Evolutionary conservation across 306 rosid species (phyloP).

Genomic region (Coriaria nepalensis): DNA sequence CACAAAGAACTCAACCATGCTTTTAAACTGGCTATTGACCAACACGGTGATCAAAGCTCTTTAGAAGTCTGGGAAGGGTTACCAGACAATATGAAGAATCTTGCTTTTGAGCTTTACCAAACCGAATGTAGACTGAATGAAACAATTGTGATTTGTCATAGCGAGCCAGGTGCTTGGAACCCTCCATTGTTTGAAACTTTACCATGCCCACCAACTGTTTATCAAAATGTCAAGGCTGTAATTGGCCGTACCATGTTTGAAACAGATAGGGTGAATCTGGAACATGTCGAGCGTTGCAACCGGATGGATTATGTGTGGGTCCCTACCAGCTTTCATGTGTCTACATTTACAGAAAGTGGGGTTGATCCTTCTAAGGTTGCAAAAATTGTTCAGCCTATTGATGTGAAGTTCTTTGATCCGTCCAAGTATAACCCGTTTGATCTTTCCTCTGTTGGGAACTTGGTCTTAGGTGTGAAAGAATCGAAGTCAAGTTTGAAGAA

Average conservation of each 20-base stretch:
- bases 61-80: constrained; percentile 63
- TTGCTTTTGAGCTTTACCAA: constrained; percentile 41
- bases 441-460: constrained; percentile 30
- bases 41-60: constrained; percentile 64
- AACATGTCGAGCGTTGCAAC: constrained; percentile 49
- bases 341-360: constrained; percentile 55
- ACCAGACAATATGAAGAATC: constrained; percentile 27
- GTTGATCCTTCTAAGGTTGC: constrained; percentile 66
- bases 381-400: constrained; percentile 75
- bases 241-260: constrained; percentile 87
- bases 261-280: constrained; percentile 45
- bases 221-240: constrained; percentile 48
- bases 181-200: constrained; percentile 64
- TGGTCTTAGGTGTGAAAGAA: constrained; percentile 28
- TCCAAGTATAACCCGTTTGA: constrained; percentile 31
- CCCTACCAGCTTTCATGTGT: constrained; percentile 63
- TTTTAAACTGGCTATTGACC: constrained; percentile 50
- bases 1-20: constrained; percentile 18
- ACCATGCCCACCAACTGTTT: constrained; percentile 64
- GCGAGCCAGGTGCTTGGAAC: constrained; percentile 84
- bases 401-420: constrained; percentile 75
- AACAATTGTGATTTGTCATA: constrained; percentile 68
- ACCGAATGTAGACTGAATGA: constrained; percentile 44
- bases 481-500: constrained; percentile 4
- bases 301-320: constrained; percentile 80